Base-by-base conservation (phyloP, 2,329 filamentous ascomycete species). In the Colletotrichum filicis region DNA sequence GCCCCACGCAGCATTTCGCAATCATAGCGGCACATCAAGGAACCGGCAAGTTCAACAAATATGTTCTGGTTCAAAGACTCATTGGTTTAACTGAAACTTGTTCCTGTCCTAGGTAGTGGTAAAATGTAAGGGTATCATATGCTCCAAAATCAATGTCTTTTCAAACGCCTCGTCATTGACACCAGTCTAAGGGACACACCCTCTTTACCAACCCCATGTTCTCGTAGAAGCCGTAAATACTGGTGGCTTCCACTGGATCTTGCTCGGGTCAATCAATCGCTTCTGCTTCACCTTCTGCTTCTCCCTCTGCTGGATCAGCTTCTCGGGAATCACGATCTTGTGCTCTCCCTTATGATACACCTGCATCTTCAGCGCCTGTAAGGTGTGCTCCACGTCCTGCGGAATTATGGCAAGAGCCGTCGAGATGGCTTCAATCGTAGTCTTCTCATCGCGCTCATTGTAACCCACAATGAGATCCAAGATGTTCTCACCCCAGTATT, bases 401-500 rank as follows among this genome's bases (percentile, higher is more conserved):
- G 95, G 95, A n/a, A 96, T 98, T 96, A 99, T 98, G 3, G 95
- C 93, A 9, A 97, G 91, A 42, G 91, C 83, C 6, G 89, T 87
- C 0, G 95, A 95, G 65, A 99, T 90, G 62, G 94, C 91, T 78
- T 98, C 95, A 66, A 98, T 95, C 69, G 93, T 97, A 66, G 94
- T 92, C 79, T 91, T 92, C 14, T 92, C 91, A 9, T 91, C 90
- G 22, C 87, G 85, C 74, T 93, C 92, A 73, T 92, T 92, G 62
- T 89, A 89, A 61, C 92, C 92, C 59, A 97, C 85, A n/a, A 99
- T 87, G 16, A 97, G 82, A 73, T 98, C 95, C 5, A 98, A 89
- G 46, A 99, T 94, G 61, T 95, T 95, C 82, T 99, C 97, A 35
- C 95, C 95, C 97, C 97, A 99, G 84, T 98, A 99, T 76, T 98